Base-by-base conservation (phyloP, 2,329 filamentous ascomycete species). In the Sporothrix phasma region DNA sequence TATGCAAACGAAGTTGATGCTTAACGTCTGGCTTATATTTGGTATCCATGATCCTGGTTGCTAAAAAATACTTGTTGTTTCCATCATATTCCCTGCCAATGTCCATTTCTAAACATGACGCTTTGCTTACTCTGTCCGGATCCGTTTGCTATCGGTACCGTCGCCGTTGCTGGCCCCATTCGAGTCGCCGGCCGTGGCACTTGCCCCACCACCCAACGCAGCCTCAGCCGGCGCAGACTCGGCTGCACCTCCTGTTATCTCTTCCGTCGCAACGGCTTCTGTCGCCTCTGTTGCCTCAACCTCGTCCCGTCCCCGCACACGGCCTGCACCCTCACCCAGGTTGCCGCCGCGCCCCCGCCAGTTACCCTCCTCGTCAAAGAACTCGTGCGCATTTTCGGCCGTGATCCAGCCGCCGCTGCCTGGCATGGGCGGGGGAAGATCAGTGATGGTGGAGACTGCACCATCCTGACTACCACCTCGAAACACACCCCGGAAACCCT, bases 391-490 rank as follows among this genome's bases (percentile, higher is more conserved):
- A 70, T 97, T 97, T 64, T 96, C 93, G 8, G 90, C 89, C 17
- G 93, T 97, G 72, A 97, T 92, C 89, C 89, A 93, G 0, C 89
- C 89, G 0, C 84, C 84, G 59, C 88, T 90, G 1, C 89, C 88
- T 0, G 89, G 88, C 74, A 89, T 83, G 0, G 86, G 83, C 1
- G 85, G 84, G n/a, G 85, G 85, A 26, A 88, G 71, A 1, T 79
- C 81, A 0, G 82, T 82, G 41, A 70, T 67, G 2, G 59, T 13
- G 63, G 78, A 75, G 0, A 82, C 84, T 41, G 78, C 75, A 8
- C 34, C 43, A 3, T 46, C 39, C 15, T 41, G 29, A 4, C 24
- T 69, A 17, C 69, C 69, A 13, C 75, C 74, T 17, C 74, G 76
- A 61, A 83, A 74, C 5, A 85, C 83, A 11, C 84, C 84, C 31